Evolutionary conservation across 192 early-diverging fungal genomes (phyloP).

Genomic region (Coemansia sp.): DNA sequence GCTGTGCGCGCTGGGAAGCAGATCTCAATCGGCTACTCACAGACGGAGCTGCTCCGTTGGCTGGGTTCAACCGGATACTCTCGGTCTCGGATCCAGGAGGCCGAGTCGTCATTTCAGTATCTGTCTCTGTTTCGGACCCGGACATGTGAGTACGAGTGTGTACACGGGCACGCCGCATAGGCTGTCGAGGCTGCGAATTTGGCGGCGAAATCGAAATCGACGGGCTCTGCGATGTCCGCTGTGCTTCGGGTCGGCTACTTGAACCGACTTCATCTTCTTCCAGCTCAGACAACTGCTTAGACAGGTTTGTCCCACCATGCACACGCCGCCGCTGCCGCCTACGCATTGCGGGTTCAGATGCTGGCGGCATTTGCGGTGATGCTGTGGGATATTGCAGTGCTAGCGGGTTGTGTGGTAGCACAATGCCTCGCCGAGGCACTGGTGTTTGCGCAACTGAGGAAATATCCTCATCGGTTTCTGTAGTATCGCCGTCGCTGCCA

Average conservation of each 20-base stretch:
- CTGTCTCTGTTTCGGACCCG: conserved; percentile 40
- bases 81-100: conserved; percentile 34
- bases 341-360: conserved; percentile 35
- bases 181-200: conserved; percentile 19
- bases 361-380: conserved; percentile 11
- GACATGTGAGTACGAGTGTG: conserved; percentile 3
- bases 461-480: conserved; percentile 36
- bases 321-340: conserved; percentile 21
- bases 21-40: neutral
- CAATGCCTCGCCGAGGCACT: conserved; percentile 1
- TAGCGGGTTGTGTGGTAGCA: neutral
- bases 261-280: conserved; percentile 25
- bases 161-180: conserved; percentile 10
- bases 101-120: conserved; percentile 16
- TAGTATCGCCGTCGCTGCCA: conserved; percentile 27
- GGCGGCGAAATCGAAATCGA: conserved; percentile 29
- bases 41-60: neutral
- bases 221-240: conserved; percentile 6
- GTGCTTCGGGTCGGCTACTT: neutral
- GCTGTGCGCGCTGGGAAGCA: neutral
- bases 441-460: conserved; percentile 10
- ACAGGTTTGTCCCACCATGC: conserved; percentile 22
- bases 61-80: conserved; percentile 15
- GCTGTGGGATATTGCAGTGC: neutral
- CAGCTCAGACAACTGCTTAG: conserved; percentile 34